A percentile compares a stretch with the other conserved stretches of the same genome.
These are phyloP conservation scores for Calycina marina DNA, from an alignment of 2,329 filamentous ascomycete genomes.

Conservation along the genomic window DNA sequence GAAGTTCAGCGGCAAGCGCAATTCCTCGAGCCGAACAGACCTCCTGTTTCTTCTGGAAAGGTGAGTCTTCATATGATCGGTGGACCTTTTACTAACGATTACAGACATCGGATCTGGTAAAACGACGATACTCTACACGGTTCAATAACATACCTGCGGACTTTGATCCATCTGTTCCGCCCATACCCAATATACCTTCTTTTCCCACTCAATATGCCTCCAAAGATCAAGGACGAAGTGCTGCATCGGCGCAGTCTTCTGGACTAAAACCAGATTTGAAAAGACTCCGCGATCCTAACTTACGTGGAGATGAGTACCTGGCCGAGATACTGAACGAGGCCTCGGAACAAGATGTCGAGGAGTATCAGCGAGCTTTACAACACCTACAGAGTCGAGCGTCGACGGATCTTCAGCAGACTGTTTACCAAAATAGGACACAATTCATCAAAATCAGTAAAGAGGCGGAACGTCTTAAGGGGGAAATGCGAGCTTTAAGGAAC, in stretches of 20 bases:
- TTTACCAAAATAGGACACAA: slow-evolving; percentile 92
- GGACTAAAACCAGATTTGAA: slow-evolving; percentile 53
- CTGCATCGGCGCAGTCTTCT: slow-evolving; percentile 25
- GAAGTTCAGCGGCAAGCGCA: slow-evolving; percentile 23
- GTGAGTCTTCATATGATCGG: slow-evolving; percentile 23
- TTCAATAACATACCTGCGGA: slow-evolving; percentile 67
- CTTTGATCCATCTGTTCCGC: slow-evolving; percentile 49
- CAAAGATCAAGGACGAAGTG: slow-evolving; percentile 14
- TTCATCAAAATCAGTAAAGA: slow-evolving; percentile 99
- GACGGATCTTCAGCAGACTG: slow-evolving; percentile 75
- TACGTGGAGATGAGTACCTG: slow-evolving; percentile 65
- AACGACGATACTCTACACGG: slow-evolving; percentile 83
- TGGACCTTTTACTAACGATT: slow-evolving; percentile 4
- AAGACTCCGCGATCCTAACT: slow-evolving; percentile 62
- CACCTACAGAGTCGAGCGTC: slow-evolving; percentile 21
- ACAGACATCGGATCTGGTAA: slow-evolving; percentile 67
- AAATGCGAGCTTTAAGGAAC: slow-evolving; percentile 82
- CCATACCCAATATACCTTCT: slow-evolving; percentile 59
- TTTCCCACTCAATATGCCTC: slow-evolving; percentile 36
- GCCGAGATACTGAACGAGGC: slow-evolving; percentile 26
- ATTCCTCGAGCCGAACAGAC: not conserved
- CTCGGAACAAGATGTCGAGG: slow-evolving; percentile 22
- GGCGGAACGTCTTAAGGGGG: slow-evolving; percentile 89
- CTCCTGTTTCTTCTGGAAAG: slow-evolving; percentile 29
- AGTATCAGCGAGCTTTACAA: slow-evolving; percentile 18